A percentile compares a stretch with the other conserved stretches of the same genome.
Conservation (phyloP, 768 basidiomycete genomes). For the Termitomyces sp. region DNA sequence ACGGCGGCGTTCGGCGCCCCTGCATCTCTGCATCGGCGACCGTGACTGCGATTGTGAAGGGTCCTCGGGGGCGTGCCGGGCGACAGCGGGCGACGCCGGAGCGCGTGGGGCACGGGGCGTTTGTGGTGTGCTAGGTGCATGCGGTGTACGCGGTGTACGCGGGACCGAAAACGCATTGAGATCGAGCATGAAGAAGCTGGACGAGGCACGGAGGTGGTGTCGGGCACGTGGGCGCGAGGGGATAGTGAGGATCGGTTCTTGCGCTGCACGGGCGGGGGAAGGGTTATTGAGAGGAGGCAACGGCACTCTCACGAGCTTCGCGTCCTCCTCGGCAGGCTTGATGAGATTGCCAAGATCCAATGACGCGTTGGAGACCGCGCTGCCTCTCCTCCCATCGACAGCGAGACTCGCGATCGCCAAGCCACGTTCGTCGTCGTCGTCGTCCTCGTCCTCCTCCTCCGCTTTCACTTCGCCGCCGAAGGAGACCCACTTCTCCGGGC, state of each 20-base stretch:
- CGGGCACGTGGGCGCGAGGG: conserved; percentile 27
- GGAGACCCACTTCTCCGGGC: conserved; percentile 35
- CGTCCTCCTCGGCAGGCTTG: conserved; percentile 24
- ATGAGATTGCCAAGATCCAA: conserved; percentile 46
- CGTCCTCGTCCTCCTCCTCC: conserved; percentile 10
- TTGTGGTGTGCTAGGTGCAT: neutral
- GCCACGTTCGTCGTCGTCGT: neutral
- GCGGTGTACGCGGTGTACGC: conserved; percentile 10
- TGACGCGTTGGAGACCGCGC: conserved; percentile 40
- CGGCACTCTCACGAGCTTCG: conserved; percentile 13
- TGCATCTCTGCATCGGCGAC: neutral
- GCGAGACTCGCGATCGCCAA: conserved; percentile 15
- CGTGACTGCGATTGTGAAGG: neutral
- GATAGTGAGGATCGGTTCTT: conserved; percentile 25
- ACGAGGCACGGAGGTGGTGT: conserved; percentile 28
- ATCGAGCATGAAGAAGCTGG: conserved; percentile 31
- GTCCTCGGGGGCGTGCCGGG: neutral
- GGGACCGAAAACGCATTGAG: conserved; percentile 27
- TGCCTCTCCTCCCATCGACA: conserved; percentile 29
- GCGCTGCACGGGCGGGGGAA: neutral
- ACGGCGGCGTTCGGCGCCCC: conserved; percentile 24
- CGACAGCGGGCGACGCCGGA: conserved; percentile 4
- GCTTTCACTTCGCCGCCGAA: conserved; percentile 27
- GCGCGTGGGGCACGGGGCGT: neutral
- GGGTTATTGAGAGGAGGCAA: conserved; percentile 12